These are phyloP conservation scores for Afroboletus lepidellus DNA, from an alignment of 1,284 basidiomycete genomes.

Conservation along the genomic window DNA sequence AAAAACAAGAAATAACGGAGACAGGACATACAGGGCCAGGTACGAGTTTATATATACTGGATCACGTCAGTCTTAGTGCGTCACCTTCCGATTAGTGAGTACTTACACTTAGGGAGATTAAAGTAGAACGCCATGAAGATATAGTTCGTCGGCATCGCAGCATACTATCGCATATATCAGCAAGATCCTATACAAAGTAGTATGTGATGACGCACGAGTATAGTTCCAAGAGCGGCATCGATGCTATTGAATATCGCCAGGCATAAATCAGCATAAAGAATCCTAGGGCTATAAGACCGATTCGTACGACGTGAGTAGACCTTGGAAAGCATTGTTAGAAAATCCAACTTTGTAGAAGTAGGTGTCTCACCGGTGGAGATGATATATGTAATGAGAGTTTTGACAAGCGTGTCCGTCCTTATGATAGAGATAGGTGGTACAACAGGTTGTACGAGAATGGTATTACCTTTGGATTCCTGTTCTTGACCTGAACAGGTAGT, in stretches of 20 bases:
- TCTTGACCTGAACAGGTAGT: slow-evolving; percentile 39
- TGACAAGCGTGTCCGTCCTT: slow-evolving; percentile 47
- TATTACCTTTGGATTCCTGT: slow-evolving; percentile 43
- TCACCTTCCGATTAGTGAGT: not conserved
- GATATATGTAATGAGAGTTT: slow-evolving; percentile 43
- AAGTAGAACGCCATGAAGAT: slow-evolving; percentile 24
- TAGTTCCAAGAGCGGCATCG: slow-evolving; percentile 45
- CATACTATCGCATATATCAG: slow-evolving; percentile 13
- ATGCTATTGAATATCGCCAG: slow-evolving; percentile 32
- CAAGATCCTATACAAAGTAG: not conserved
- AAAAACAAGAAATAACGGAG: not conserved
- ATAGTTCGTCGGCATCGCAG: slow-evolving; percentile 20
- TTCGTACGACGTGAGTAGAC: slow-evolving; percentile 46
- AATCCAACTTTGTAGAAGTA: not conserved
- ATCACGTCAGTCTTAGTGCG: not conserved
- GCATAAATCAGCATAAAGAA: not conserved
- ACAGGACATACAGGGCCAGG: slow-evolving; percentile 15
- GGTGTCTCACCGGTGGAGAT: slow-evolving; percentile 46
- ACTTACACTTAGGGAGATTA: slow-evolving; percentile 20
- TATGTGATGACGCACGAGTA: slow-evolving; percentile 29
- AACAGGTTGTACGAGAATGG: not conserved
- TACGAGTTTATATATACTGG: slow-evolving; percentile 24
- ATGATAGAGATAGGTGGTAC: not conserved
- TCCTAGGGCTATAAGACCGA: not conserved
- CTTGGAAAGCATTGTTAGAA: slow-evolving; percentile 12